Percentiles rank a stretch among this genome's conserved stretches.
These are phyloP conservation scores for Trametes villosa DNA, from an alignment of 768 basidiomycete genomes.

Conservation along the genomic window DNA sequence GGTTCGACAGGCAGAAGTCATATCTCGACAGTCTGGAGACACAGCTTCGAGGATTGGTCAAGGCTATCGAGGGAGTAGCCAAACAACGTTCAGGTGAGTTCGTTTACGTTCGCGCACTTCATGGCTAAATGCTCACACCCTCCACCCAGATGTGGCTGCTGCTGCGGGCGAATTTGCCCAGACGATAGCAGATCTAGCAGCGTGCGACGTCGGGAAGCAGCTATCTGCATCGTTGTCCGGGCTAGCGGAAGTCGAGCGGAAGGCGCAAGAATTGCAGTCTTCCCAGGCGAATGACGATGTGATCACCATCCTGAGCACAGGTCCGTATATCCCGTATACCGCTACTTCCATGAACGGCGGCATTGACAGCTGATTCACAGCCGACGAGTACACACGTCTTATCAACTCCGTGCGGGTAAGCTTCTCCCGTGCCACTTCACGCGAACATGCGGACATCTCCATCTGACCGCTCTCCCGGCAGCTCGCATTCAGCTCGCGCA, in stretches of 20 bases:
- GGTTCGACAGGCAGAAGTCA: constrained; percentile 87
- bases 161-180: constrained; percentile 83
- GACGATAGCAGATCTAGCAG: constrained; percentile 66
- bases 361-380: constrained; percentile 34
- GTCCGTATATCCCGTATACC: constrained; percentile 36
- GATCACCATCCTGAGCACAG: constrained; percentile 77
- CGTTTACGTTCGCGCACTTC: neutral
- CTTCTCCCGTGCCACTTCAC: constrained; percentile 21
- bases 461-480: constrained; percentile 33
- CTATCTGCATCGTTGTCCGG: constrained; percentile 71
- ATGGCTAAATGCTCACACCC: too few species aligned
- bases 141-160: constrained; percentile 67
- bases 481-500: constrained; percentile 87
- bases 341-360: neutral
- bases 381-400: constrained; percentile 92
- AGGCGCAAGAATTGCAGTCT: constrained; percentile 73
- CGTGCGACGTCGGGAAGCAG: constrained; percentile 75
- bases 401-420: constrained; percentile 85
- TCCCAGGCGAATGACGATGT: constrained; percentile 84
- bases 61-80: constrained; percentile 83
- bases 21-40: constrained; percentile 91
- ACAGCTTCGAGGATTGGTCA: constrained; percentile 84
- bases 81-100: constrained; percentile 74
- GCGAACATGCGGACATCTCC: neutral
- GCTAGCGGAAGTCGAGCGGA: constrained; percentile 75